Percentiles rank a stretch among this genome's conserved stretches.
These are phyloP conservation scores for Globisporangium camurandrum DNA, from an alignment of 352 stramenopile species.

Conservation along the genomic window DNA sequence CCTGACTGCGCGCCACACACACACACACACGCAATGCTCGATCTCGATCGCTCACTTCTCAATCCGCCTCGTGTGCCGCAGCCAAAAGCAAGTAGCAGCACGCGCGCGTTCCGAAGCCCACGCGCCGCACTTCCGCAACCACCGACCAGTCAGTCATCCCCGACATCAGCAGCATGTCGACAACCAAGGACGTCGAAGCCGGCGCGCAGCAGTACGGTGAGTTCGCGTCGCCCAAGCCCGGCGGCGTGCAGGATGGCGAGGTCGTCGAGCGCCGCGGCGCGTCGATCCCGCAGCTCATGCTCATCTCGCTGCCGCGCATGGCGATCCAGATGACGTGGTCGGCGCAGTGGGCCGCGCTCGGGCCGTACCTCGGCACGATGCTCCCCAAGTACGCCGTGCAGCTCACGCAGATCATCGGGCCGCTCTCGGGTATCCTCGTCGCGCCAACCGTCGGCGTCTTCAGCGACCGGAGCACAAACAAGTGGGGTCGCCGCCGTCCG, in stretches of 20 bases:
- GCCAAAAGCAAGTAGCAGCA: neutral
- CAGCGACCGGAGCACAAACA: constrained; percentile 42
- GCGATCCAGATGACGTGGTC: constrained; percentile 75
- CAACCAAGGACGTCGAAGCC: neutral
- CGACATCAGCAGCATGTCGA: neutral
- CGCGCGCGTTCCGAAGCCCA: neutral
- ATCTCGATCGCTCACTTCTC: neutral
- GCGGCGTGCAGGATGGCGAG: neutral
- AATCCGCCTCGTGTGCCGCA: neutral
- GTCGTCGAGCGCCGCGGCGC: too few species aligned
- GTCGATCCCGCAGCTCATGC: constrained; percentile 56
- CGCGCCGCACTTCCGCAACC: too few species aligned
- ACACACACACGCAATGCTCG: too few species aligned
- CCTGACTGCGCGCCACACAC: too few species aligned
- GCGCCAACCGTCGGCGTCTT: constrained; percentile 58
- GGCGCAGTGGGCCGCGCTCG: constrained; percentile 63
- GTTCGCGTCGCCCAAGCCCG: neutral
- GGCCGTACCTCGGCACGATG: constrained; percentile 61
- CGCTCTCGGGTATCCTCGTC: constrained; percentile 60
- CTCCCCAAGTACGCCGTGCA: constrained; percentile 55
- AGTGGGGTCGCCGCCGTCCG: constrained; percentile 51
- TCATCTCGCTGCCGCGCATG: constrained; percentile 61
- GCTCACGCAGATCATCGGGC: constrained; percentile 64
- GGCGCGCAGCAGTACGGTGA: neutral
- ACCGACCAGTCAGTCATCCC: neutral